These are phyloP conservation scores for Ustilago curta DNA, from an alignment of 1,284 basidiomycete species.

Conservation along the genomic window DNA sequence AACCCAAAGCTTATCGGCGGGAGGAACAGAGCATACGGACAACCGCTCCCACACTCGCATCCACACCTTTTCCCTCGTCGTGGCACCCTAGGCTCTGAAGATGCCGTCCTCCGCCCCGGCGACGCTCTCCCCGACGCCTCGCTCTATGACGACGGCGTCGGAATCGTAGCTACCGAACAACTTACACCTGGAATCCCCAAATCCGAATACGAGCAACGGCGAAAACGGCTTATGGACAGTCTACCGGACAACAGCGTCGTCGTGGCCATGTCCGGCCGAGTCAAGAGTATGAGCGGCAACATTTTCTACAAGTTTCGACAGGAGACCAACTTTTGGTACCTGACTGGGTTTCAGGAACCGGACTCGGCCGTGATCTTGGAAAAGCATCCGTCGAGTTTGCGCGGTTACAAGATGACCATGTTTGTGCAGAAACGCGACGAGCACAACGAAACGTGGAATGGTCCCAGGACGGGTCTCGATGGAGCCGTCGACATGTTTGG, in stretches of 20 bases:
- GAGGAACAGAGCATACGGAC: constrained; percentile 73
- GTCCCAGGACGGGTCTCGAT: constrained; percentile 74
- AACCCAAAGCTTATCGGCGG: not conserved
- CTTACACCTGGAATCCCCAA: constrained; percentile 86
- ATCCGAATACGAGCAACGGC: constrained; percentile 84
- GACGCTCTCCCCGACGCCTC: constrained; percentile 10
- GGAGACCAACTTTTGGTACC: constrained; percentile 68
- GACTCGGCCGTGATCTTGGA: constrained; percentile 81
- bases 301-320: constrained; percentile 82
- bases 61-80: constrained; percentile 77
- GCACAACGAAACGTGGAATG: constrained; percentile 90
- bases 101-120: constrained; percentile 33
- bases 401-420: constrained; percentile 88
- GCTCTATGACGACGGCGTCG: constrained; percentile 34
- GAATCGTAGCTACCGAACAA: constrained; percentile 71
- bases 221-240: constrained; percentile 79
- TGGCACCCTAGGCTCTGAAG: constrained; percentile 44
- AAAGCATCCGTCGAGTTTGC: constrained; percentile 70
- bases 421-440: constrained; percentile 82
- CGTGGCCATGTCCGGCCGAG: constrained; percentile 81
- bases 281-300: constrained; percentile 79
- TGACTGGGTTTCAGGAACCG: constrained; percentile 87
- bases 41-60: constrained; percentile 81
- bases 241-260: constrained; percentile 83
- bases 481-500: constrained; percentile 65